These are phyloP conservation scores for Begonia peltatifolia DNA, from an alignment of 306 rosid genomes.

Conservation along the genomic window DNA sequence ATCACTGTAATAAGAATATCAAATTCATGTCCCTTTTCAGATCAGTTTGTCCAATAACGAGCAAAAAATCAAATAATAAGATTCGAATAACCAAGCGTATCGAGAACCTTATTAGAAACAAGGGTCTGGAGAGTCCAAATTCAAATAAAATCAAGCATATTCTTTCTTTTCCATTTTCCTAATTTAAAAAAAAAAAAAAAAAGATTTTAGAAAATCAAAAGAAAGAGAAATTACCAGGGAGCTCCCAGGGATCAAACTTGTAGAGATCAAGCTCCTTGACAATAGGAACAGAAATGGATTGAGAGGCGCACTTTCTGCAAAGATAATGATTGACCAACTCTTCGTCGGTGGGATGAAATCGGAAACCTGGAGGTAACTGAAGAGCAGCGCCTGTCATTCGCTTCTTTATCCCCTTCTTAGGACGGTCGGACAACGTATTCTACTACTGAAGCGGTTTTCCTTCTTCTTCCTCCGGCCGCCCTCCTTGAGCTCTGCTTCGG, in stretches of 20 bases:
- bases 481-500: background rate
- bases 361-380: conserved; percentile 75
- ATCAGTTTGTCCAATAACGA: too few species aligned
- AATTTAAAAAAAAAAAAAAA: background rate
- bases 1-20: too few species aligned
- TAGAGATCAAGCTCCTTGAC: conserved; percentile 82
- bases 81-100: too few species aligned
- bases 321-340: conserved; percentile 71
- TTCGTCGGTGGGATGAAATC: conserved; percentile 94
- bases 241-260: conserved; percentile 85
- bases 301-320: conserved; percentile 59
- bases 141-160: too few species aligned
- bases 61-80: too few species aligned
- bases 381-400: conserved; percentile 34
- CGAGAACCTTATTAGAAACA: too few species aligned
- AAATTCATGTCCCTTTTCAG: too few species aligned
- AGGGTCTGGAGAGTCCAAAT: too few species aligned
- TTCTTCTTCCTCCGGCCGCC: background rate
- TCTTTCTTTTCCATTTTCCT: background rate
- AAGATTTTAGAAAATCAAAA: background rate
- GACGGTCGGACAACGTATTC: background rate
- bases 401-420: background rate
- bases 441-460: background rate
- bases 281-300: conserved; percentile 49
- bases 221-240: conserved; percentile 39